phyloP scores from a whole-genome alignment of 2,329 filamentous ascomycete species.

The Colletotrichum destructivum region DNA sequence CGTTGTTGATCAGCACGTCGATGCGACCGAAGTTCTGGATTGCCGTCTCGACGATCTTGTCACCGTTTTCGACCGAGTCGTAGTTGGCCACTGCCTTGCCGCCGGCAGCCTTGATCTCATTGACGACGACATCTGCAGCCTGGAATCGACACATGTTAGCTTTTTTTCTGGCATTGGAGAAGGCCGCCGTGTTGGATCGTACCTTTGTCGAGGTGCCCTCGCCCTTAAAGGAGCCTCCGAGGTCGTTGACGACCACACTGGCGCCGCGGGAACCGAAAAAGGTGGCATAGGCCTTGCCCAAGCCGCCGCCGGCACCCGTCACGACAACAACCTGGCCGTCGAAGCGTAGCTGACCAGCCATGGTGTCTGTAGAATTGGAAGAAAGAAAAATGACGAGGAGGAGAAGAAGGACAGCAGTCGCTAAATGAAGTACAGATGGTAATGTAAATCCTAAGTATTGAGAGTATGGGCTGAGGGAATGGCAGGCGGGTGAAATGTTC shows the following conservation, averaged over 20 bases:
- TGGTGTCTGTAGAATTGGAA: slow-evolving; percentile 57
- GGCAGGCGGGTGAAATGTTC: neutral
- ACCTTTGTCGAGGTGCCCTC: slow-evolving; percentile 92
- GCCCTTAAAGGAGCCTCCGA: slow-evolving; percentile 93
- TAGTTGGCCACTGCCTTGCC: slow-evolving; percentile 99
- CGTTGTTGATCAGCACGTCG: slow-evolving; percentile 98
- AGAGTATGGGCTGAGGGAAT: neutral
- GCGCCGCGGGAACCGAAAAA: slow-evolving; percentile 95
- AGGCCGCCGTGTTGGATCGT: slow-evolving; percentile 47
- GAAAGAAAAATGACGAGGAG: neutral
- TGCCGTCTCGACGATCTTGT: slow-evolving; percentile 92
- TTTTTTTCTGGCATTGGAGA: neutral
- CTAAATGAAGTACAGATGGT: slow-evolving; percentile 2
- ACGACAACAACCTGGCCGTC: slow-evolving; percentile 89
- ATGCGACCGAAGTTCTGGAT: slow-evolving; percentile 87
- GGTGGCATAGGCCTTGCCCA: slow-evolving; percentile 85
- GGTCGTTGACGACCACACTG: slow-evolving; percentile 96
- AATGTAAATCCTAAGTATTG: neutral
- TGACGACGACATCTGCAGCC: slow-evolving; percentile 87
- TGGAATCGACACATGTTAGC: slow-evolving; percentile 55
- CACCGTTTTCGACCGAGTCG: slow-evolving; percentile 92
- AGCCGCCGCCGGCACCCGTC: slow-evolving; percentile 84
- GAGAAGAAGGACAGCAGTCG: slow-evolving; percentile 9
- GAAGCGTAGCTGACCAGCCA: slow-evolving; percentile 80
- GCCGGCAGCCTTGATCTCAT: slow-evolving; percentile 87